Evolutionary conservation across 495 filamentous ascomycete species (phyloP), one percentile per base, ranked within the genome.

Genomic region (Penicillium chermesinum): DNA sequence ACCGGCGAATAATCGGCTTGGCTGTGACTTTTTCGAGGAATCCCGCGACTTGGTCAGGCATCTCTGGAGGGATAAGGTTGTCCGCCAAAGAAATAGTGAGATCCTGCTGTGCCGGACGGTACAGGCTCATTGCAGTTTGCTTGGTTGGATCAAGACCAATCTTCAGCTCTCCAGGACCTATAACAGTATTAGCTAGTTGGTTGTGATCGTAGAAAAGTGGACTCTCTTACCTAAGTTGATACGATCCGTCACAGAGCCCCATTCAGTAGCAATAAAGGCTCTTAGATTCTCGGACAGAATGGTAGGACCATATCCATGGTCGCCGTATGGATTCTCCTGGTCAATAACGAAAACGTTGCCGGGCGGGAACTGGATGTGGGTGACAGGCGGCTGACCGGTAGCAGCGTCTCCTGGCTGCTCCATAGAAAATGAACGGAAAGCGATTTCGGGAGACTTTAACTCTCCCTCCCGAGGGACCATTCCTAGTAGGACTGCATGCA

Each of bases 401-500:
- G 32, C 53, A 25, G 51, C 27, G 37, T 72, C 55, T 9, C 66
- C 64, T 13, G 75, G 77, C 49, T 84, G 77, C 27, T 85, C 79
- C 47, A 91, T 81, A 54, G 72, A 73, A 52, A 85, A 75, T 4
- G 75, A 73, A 17, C 80, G 76, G 4, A 89, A 59, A 7, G 78
- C 73, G 9, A 83, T 71, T 50, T 88, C 81, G 2, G 80, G 70
- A 7, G 78, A 74, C 38, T 89, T 73, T 10, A 69, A 58, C 53
- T 91, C 87, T 17, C 79, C 75, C 0, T 75, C 65, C 12, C 70
- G 65, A 13, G 86, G 57, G 9, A 76, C 67, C 56, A 82, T 81
- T n/a, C 85, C 85, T 4, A 82, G 81, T 19, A 93, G 74, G 8
- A 84, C 65, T 39, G 79, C 82, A 52, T 88, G 84, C 32, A 94